Conservation (phyloP, 106 monocot genomes). For the Xerophyta viscosa region DNA sequence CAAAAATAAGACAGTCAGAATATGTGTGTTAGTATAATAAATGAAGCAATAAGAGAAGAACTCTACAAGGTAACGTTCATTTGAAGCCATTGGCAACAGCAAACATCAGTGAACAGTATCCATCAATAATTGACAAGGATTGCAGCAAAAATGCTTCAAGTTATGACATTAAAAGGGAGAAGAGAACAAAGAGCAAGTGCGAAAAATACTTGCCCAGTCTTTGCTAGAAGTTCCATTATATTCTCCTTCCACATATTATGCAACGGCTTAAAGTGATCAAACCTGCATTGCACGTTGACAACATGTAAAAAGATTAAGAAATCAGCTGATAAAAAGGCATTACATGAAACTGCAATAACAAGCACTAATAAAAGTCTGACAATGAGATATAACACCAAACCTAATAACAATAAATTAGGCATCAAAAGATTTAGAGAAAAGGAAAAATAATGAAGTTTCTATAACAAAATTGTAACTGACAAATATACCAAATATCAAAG, state of each 20-base stretch:
- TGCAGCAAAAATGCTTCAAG: not conserved
- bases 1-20: not conserved
- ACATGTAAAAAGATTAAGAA: not conserved
- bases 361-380: not conserved
- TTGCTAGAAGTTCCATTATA: conserved; percentile 54
- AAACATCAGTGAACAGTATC: not conserved
- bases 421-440: no score
- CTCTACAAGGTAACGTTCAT: no score
- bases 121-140: not conserved
- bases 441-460: no score
- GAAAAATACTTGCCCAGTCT: conserved; percentile 27
- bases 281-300: conserved; percentile 36
- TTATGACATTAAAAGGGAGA: not conserved
- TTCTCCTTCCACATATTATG: conserved; percentile 97
- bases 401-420: no score
- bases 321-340: not conserved
- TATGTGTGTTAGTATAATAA: not conserved
- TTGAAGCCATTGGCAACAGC: not conserved
- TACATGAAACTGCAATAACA: not conserved
- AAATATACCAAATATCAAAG: no score
- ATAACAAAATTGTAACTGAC: no score
- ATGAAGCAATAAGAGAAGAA: not conserved
- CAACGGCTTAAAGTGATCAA: conserved; percentile 72
- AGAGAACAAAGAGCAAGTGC: not conserved
- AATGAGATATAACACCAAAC: no score